Evolutionary conservation across 2,329 filamentous ascomycete genomes (phyloP), one percentile per base, ranked within the genome.

Genomic region (Stagonosporopsis cucurbitacearum): DNA sequence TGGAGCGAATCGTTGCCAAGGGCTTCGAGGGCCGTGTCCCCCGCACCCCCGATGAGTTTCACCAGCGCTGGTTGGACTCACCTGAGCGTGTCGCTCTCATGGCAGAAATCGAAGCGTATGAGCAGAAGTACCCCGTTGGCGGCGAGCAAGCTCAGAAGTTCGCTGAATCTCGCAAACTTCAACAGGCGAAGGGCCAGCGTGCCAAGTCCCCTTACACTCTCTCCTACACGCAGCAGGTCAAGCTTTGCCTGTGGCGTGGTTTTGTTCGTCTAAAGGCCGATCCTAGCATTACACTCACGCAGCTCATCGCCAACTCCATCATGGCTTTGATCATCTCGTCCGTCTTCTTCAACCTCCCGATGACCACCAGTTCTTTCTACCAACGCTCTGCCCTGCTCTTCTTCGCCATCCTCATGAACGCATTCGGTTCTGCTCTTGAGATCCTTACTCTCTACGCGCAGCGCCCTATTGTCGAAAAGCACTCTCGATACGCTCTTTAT

Each of bases 401-500:
- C 84, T 95, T 96, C 71, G 90, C 91, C 64, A 87, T 92, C 68
- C 80, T 96, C 57, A 87, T 95, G 80, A 96, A 95, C 74, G 91
- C 91, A 42, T 95, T 96, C 69, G 83, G 88, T 59, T 89, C 86
- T 71, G 89, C 89, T 52, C 83, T 95, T 35, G 91, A 95, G 81
- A 95, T 96, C 71, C 77, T 95, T 30, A 92, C 90, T 0, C 82
- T 96, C 4, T 97, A 95, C 71, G 86, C 90, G 2, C 92, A 96
- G 83, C 88, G 93, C 33, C 89, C 90, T 1, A 96, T 96, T 66
- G 91, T 97, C 57, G 92, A 96, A 72, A 96, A 96, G 73, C 93
- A 97, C 66, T 79, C 83, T 52, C 86, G 89, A 54, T 96, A 96
- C 72, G 92, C 92, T 17, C 82, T 96, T 17, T 96, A 96, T 68